A percentile compares a stretch with the other conserved stretches of the same genome.
Evolutionary conservation across 2,329 filamentous ascomycete genomes (phyloP).

Genomic region (Colletotrichum echinochloae): DNA sequence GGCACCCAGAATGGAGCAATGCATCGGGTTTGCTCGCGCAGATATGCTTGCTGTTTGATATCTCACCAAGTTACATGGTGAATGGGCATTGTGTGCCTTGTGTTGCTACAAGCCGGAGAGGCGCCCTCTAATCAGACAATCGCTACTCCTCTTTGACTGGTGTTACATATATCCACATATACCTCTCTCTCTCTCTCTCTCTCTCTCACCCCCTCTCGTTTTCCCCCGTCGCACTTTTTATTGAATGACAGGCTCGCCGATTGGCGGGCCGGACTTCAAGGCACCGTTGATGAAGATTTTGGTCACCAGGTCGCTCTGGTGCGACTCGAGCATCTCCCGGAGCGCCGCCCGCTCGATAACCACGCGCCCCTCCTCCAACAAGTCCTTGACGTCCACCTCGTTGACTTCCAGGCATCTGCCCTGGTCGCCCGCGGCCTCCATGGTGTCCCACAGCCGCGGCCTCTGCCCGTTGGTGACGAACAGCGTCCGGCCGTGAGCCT

Average conservation of each 20-base stretch:
- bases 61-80: neutral
- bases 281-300: slow-evolving; percentile 59
- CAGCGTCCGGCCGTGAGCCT: slow-evolving; percentile 75
- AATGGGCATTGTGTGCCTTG: slow-evolving; percentile 35
- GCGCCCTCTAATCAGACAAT: slow-evolving; percentile 28
- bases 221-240: neutral
- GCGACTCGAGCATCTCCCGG: slow-evolving; percentile 77
- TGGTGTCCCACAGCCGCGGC: slow-evolving; percentile 73
- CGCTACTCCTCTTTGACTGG: slow-evolving; percentile 28
- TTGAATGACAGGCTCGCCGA: slow-evolving; percentile 49
- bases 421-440: slow-evolving; percentile 73
- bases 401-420: slow-evolving; percentile 76
- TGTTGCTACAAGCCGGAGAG: slow-evolving; percentile 40
- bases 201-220: neutral
- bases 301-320: slow-evolving; percentile 74
- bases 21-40: neutral
- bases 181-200: neutral
- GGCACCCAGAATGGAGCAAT: neutral
- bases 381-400: slow-evolving; percentile 96
- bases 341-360: slow-evolving; percentile 88
- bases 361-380: slow-evolving; percentile 85
- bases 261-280: slow-evolving; percentile 48
- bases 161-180: slow-evolving; percentile 35
- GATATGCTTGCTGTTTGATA: neutral
- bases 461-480: slow-evolving; percentile 76